Percentiles rank a stretch among this genome's conserved stretches.
Evolutionary conservation across 306 rosid species (phyloP).

Genomic region (Rosa persica): DNA sequence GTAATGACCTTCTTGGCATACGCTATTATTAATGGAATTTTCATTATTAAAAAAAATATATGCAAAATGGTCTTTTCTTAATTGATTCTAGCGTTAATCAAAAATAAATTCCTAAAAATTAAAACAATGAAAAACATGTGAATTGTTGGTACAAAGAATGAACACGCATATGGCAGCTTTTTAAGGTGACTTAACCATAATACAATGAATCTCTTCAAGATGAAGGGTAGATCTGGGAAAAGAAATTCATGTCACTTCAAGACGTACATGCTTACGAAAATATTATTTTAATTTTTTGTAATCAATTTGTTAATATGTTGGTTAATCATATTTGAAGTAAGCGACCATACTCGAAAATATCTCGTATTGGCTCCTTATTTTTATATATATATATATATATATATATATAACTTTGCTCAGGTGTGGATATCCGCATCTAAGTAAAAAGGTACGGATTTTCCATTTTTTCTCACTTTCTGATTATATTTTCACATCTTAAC

Average conservation of each 20-base stretch:
- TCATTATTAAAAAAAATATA: too few relatives aligned
- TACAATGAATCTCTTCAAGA: background rate
- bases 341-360: background rate
- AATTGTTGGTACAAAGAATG: background rate
- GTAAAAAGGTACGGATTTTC: too few relatives aligned
- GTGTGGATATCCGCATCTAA: too few relatives aligned
- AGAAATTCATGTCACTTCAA: background rate
- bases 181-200: background rate
- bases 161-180: background rate
- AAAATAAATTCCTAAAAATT: background rate
- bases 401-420: too few relatives aligned
- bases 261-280: background rate
- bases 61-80: background rate
- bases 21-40: too few relatives aligned
- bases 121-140: background rate
- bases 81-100: background rate
- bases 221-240: background rate
- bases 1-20: too few relatives aligned
- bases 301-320: too few relatives aligned
- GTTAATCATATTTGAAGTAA: too few relatives aligned
- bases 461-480: too few relatives aligned
- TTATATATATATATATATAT: too few relatives aligned
- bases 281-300: background rate
- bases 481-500: too few relatives aligned
- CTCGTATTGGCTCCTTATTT: background rate